Evolutionary conservation across 805 yeast species (phyloP), one percentile per base, ranked within the genome.

Genomic region (Candida jianshihensis): DNA sequence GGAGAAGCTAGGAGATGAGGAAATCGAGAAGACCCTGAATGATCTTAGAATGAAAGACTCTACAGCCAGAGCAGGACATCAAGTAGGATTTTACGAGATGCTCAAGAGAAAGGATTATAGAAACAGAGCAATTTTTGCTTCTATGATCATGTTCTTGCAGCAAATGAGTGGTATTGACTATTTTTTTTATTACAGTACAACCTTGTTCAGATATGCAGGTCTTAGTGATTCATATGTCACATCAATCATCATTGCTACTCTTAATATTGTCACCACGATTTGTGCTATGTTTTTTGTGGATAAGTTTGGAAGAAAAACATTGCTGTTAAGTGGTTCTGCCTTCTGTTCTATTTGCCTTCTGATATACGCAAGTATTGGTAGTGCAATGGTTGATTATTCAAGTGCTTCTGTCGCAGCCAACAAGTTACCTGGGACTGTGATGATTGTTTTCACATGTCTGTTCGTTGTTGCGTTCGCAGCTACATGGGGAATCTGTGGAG

Each of bases 151-250:
- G 71, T 63, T 71, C 13, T 56, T 74, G 37, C 80, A 75, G 55
- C 86, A 79, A 53, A 64, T 75, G 48, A 67, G 75, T 22, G 87
- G 87, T 41, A 70, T 77, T 37, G 79, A 79, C 59, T 79, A 75
- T 58, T 75, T 79, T 46, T 77, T 80, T 63, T 78, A 75, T 57
- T 79, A 72, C 46, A 80, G 82, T 31, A 71, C 79, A n/a, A 59
- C 71, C 10, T 68, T 79, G 39, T 78, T 81, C 32, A 63, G 53
- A 49, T 68, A 73, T 36, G 72, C 68, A 34, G 75, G 75, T 40
- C 59, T 77, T 56, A 48, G 56, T 27, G 77, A 75, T 52, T 67
- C 80, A 7, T 75, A 67, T 53, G 63, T 69, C 43, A 73, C 80
- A 10, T 64, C 77, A 22, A 70, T 78, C 44, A 63, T 77, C 36